Conservation (phyloP, 306 rosid genomes). For the Gastrolobium bilobum region DNA sequence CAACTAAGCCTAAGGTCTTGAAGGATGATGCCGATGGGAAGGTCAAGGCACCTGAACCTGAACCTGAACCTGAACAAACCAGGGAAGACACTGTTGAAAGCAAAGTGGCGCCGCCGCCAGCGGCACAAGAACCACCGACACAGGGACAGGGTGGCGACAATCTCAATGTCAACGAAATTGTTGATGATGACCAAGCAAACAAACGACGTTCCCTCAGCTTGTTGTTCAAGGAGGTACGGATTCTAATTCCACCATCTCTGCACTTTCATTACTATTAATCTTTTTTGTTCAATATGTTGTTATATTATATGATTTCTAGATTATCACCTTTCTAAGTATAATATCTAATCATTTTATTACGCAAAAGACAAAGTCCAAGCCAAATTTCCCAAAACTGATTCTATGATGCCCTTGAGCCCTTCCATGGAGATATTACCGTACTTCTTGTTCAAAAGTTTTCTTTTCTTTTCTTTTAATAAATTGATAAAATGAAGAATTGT, state of each 20-base stretch:
- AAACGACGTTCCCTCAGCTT: conserved; percentile 67
- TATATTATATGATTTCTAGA: neutral
- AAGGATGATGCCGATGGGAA: conserved; percentile 16
- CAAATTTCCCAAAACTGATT: neutral
- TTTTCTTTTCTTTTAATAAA: neutral
- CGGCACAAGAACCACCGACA: neutral
- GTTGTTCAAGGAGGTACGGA: conserved; percentile 61
- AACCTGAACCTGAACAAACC: conserved; percentile 45
- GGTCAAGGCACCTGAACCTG: conserved; percentile 47
- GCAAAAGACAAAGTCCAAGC: neutral
- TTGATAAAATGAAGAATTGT: neutral
- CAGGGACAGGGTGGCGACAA: neutral
- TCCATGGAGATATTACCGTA: conserved; percentile 22
- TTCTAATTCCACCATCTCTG: neutral
- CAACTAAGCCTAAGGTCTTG: conserved; percentile 66
- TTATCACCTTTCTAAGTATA: neutral
- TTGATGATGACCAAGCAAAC: conserved; percentile 53
- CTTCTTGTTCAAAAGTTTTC: neutral
- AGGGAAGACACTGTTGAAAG: conserved; percentile 16
- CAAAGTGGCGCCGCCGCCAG: neutral
- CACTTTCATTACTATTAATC: neutral
- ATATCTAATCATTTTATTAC: neutral
- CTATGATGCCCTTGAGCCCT: neutral
- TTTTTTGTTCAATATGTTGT: neutral
- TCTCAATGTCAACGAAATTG: conserved; percentile 43